Percentiles rank a stretch among this genome's conserved stretches.
These are phyloP conservation scores for Carpinus viminea DNA, from an alignment of 306 rosid genomes.

Conservation along the genomic window DNA sequence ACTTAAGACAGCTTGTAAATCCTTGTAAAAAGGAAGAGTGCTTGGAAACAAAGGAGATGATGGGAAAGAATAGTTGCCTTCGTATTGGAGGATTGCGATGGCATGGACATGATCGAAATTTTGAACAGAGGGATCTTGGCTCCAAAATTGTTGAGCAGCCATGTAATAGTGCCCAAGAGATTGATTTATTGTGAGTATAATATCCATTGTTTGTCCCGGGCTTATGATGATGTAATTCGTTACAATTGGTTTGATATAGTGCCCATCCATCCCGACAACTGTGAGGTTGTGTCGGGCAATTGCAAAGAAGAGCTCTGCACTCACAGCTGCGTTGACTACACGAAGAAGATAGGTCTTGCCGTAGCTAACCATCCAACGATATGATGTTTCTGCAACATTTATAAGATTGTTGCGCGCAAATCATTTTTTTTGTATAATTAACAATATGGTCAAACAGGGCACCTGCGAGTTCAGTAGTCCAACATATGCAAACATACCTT, in stretches of 20 bases:
- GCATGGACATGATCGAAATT: conserved; percentile 33
- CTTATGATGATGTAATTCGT: conserved; percentile 41
- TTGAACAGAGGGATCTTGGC: conserved; percentile 2
- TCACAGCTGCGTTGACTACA: conserved; percentile 42
- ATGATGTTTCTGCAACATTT: conserved; percentile 26
- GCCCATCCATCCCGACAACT: conserved; percentile 41
- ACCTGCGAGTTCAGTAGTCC: no score
- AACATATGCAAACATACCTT: conserved; percentile 6
- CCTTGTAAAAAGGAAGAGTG: conserved; percentile 28
- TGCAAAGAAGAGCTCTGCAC: conserved; percentile 36
- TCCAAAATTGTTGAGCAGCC: conserved; percentile 41
- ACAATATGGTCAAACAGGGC: no score
- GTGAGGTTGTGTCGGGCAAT: conserved; percentile 45
- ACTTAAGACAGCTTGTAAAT: conserved; percentile 26
- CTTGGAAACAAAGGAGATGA: conserved; percentile 23
- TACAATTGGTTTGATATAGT: conserved; percentile 37
- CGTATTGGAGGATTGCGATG: conserved; percentile 49
- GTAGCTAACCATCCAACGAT: conserved; percentile 28
- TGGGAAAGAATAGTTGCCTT: conserved; percentile 6
- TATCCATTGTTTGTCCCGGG: conserved; percentile 57
- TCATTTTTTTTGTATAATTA: no score
- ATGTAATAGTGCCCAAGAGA: conserved; percentile 41
- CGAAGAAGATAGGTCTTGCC: conserved; percentile 51
- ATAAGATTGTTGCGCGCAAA: not conserved
- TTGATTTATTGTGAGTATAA: conserved; percentile 40